Percentiles rank a stretch among this genome's conserved stretches.
Evolutionary conservation across 164 flowering plant genomes (phyloP).

Genomic region (Macadamia integrifolia): DNA sequence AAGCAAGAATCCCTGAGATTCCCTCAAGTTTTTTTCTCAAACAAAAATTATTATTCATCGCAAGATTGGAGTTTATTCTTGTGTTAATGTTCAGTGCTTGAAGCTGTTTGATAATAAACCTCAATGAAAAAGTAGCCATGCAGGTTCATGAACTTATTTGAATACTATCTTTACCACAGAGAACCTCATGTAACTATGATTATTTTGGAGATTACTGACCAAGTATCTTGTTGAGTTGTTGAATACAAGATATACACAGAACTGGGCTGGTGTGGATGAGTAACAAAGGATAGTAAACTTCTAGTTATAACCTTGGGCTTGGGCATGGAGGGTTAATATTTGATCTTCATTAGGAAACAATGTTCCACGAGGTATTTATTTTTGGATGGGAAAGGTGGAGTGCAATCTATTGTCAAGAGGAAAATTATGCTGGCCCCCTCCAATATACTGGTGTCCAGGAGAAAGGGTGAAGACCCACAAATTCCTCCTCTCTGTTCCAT

Average conservation of each 20-base stretch:
- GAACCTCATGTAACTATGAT: neutral
- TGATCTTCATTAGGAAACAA: neutral
- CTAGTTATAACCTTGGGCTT: neutral
- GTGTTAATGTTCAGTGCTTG: slow-evolving; percentile 12
- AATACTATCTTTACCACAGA: neutral
- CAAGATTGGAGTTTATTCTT: neutral
- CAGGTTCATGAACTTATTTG: neutral
- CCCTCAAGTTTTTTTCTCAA: neutral
- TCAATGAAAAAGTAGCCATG: neutral
- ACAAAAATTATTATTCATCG: neutral
- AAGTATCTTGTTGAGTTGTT: too few species aligned
- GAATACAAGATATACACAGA: too few species aligned
- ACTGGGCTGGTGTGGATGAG: too few species aligned
- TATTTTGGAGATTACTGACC: too few species aligned
- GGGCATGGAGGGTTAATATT: neutral
- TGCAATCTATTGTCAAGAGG: neutral
- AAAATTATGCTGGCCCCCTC: neutral
- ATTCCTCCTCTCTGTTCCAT: neutral
- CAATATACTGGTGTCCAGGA: neutral
- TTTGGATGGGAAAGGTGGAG: neutral
- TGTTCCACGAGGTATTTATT: neutral
- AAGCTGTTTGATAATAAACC: slow-evolving; percentile 11
- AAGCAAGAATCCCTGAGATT: neutral
- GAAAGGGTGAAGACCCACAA: neutral
- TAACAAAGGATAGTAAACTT: too few species aligned